A percentile compares a stretch with the other conserved stretches of the same genome.
Conservation (phyloP, 1,284 basidiomycete genomes). For the Inonotus hispidus region DNA sequence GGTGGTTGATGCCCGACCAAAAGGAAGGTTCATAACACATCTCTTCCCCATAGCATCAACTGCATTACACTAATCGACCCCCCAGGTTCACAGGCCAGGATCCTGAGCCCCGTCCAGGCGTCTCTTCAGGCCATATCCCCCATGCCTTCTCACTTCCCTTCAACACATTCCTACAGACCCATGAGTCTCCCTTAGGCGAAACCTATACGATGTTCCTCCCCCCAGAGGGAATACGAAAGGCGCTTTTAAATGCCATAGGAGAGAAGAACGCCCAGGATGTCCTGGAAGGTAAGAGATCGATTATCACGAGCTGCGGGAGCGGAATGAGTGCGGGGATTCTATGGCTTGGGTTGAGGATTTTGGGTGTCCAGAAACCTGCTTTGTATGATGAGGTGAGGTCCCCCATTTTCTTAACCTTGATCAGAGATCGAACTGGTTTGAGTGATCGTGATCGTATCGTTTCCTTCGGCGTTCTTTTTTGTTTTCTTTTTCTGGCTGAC, state of each 20-base stretch:
- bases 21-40: conserved; percentile 52
- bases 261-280: conserved; percentile 48
- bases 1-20: conserved; percentile 84
- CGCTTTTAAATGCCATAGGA: conserved; percentile 60
- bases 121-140: conserved; percentile 93
- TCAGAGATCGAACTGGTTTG: conserved; percentile 1
- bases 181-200: conserved; percentile 32
- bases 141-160: conserved; percentile 85
- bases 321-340: conserved; percentile 96
- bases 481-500: neutral
- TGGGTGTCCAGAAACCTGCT: conserved; percentile 55
- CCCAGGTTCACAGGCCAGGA: conserved; percentile 72
- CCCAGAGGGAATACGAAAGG: conserved; percentile 48
- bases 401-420: too few relatives aligned
- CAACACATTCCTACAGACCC: conserved; percentile 62
- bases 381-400: conserved; percentile 86
- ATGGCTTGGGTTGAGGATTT: conserved; percentile 78
- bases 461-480: neutral
- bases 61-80: neutral
- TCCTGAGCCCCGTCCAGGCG: conserved; percentile 85
- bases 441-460: conserved; percentile 12
- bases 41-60: neutral
- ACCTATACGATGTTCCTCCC: conserved; percentile 65
- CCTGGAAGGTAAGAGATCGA: conserved; percentile 49
- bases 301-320: conserved; percentile 80